These are phyloP conservation scores for Ceratocystis cubensis DNA, from an alignment of 2,329 filamentous ascomycete species.

Conservation along the genomic window DNA sequence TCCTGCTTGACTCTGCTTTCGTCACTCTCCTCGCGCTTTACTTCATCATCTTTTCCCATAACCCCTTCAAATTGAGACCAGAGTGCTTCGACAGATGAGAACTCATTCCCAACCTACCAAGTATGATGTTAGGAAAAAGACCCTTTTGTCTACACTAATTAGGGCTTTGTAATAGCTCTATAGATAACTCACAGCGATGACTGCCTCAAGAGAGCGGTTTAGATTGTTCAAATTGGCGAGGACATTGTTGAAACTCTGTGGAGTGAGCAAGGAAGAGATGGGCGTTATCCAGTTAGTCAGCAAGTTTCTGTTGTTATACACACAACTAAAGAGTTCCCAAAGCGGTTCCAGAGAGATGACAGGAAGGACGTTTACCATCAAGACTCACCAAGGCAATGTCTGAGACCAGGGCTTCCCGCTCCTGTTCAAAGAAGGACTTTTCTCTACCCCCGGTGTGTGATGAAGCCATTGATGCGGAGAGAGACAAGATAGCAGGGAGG, in stretches of 20 bases:
- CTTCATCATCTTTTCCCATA: slow-evolving; percentile 56
- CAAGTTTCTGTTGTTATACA: background rate
- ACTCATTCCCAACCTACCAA: slow-evolving; percentile 76
- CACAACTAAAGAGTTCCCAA: background rate
- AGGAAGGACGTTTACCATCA: slow-evolving; percentile 6
- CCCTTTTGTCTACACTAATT: background rate
- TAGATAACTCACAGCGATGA: slow-evolving; percentile 58
- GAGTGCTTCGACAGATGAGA: slow-evolving; percentile 88
- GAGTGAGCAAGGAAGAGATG: background rate
- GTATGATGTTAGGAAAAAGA: background rate
- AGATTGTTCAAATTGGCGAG: slow-evolving; percentile 93
- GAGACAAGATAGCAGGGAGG: background rate
- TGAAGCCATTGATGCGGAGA: slow-evolving; percentile 4
- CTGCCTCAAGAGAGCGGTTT: slow-evolving; percentile 81
- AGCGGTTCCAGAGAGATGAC: background rate
- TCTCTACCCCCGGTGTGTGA: slow-evolving; percentile 25
- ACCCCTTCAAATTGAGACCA: slow-evolving; percentile 97
- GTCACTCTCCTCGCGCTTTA: slow-evolving; percentile 20
- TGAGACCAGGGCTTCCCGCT: slow-evolving; percentile 56
- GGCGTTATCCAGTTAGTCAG: background rate
- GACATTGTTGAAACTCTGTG: slow-evolving; percentile 71
- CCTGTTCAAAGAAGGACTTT: slow-evolving; percentile 61
- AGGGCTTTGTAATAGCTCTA: background rate
- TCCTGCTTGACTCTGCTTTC: slow-evolving; percentile 20
- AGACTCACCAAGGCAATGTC: slow-evolving; percentile 56